Base-by-base conservation (phyloP, 192 early-diverging fungal species). In the Pilobolus umbonatus region DNA sequence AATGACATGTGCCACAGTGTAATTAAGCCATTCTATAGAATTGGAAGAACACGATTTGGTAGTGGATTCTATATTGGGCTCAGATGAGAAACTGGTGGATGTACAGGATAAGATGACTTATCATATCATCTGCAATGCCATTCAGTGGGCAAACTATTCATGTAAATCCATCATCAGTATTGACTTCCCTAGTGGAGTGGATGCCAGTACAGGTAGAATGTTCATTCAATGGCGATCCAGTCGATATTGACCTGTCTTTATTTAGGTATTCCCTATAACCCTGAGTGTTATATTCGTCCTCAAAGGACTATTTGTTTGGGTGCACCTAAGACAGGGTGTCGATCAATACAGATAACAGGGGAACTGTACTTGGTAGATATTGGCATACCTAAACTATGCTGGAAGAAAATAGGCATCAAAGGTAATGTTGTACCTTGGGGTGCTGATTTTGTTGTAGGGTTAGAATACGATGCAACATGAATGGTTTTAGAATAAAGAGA, bases 221-320 rank as follows among this genome's bases (percentile, higher is more conserved):
- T 21, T 9, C 5, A 38, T 2, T 35, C 7, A 26, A 53, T 31
- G 19, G 36, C 39, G 4, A 8, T 28, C 7, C 32, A 28, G 31
- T 12, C n/a, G 3, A 19, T 4, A 17, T 21, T 21, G 4, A 34
- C 32, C 29, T 38, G n/a, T n/a, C 52, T 53, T 28, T 48, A 58
- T 30, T 4, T 50, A 49, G 79, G 82, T n/a, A 32, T 59, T 30
- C 76, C 78, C 2, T 55, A 68, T 39, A 72, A 81, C 32, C 58
- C 75, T 0, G 29, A 66, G 9, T 66, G 77, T 48, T 68, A 77
- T 65, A 75, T 91, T 28, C 68, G 55, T 39, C 82, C 88, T 2
- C 82, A 81, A 64, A 90, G 88, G 87, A 90, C 88, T 1, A 57
- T 90, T 1, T 83, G 88, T 36, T 65, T 92, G 11, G 90, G 86